A percentile compares a stretch with the other conserved stretches of the same genome.
phyloP scores from a whole-genome alignment of 2,329 filamentous ascomycete species.

The Monosporascus sp. region DNA sequence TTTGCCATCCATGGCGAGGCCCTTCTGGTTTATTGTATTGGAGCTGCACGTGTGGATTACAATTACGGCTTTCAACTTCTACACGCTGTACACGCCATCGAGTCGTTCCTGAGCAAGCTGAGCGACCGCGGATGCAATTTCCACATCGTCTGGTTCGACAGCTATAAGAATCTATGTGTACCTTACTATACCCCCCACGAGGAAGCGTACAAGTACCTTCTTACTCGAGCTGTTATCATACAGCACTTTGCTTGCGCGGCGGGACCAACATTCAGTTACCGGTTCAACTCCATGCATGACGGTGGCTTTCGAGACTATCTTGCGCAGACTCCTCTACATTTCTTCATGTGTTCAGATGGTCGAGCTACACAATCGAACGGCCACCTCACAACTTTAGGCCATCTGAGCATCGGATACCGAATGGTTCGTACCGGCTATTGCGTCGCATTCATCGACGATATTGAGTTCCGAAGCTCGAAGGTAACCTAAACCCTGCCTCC shows the following conservation, averaged over 20 bases:
- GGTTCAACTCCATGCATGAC: constrained; percentile 43
- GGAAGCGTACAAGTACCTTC: constrained; percentile 45
- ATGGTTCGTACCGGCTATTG: constrained; percentile 54
- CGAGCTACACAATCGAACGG: constrained; percentile 3
- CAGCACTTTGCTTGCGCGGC: constrained; percentile 46
- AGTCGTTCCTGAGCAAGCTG: constrained; percentile 58
- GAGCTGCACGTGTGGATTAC: constrained; percentile 60
- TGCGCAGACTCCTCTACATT: constrained; percentile 50
- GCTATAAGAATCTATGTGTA: constrained; percentile 49
- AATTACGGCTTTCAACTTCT: constrained; percentile 62
- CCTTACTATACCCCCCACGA: constrained; percentile 33
- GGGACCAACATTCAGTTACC: constrained; percentile 30
- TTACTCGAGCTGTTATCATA: constrained; percentile 59
- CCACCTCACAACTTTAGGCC: constrained; percentile 4
- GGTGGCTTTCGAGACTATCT: constrained; percentile 52
- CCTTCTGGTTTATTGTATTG: constrained; percentile 59
- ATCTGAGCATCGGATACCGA: constrained; percentile 46
- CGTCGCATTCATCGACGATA: constrained; percentile 57
- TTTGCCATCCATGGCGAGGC: constrained; percentile 72
- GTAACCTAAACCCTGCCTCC: constrained; percentile 26
- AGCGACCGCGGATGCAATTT: constrained; percentile 63
- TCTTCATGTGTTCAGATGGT: constrained; percentile 67
- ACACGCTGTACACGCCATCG: constrained; percentile 64
- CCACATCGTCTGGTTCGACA: constrained; percentile 63
- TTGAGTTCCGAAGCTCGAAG: constrained; percentile 61